These are phyloP conservation scores for Linum tenue DNA, from an alignment of 345 rosid genomes.

Conservation along the genomic window DNA sequence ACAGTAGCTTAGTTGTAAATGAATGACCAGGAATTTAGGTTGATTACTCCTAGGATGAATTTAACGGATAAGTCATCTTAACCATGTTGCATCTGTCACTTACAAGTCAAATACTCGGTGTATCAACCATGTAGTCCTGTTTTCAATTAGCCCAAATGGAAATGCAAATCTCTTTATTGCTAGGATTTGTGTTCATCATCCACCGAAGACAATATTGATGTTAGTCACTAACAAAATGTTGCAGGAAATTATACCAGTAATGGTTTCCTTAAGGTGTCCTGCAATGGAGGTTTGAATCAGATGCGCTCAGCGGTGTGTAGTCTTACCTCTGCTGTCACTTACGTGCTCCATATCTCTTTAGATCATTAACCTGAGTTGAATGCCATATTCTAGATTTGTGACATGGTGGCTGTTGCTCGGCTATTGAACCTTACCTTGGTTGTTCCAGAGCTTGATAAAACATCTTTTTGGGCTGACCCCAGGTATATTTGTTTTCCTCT, in stretches of 20 bases:
- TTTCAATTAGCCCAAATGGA: not conserved
- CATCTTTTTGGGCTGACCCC: slow-evolving; percentile 96
- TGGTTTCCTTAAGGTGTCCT: slow-evolving; percentile 75
- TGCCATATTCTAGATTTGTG: slow-evolving; percentile 59
- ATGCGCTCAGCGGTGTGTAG: slow-evolving; percentile 85
- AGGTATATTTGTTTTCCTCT: slow-evolving; percentile 39
- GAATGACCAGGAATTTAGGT: not conserved
- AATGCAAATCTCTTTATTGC: not conserved
- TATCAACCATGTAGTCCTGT: not conserved
- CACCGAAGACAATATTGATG: not conserved
- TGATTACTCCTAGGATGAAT: not conserved
- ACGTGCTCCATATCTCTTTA: slow-evolving; percentile 9
- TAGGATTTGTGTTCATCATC: no score
- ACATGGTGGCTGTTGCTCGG: slow-evolving; percentile 81
- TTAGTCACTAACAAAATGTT: not conserved
- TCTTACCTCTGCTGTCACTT: slow-evolving; percentile 22
- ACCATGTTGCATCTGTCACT: not conserved
- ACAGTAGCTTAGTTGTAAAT: not conserved
- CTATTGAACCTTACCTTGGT: slow-evolving; percentile 88
- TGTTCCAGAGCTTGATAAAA: slow-evolving; percentile 94
- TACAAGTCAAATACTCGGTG: not conserved
- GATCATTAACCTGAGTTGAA: slow-evolving; percentile 13
- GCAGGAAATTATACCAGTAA: slow-evolving; percentile 77
- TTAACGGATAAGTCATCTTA: not conserved
- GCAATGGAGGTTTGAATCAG: slow-evolving; percentile 93